phyloP scores from a whole-genome alignment of 1,139 yeast species.

The Zygoascus sp. region DNA sequence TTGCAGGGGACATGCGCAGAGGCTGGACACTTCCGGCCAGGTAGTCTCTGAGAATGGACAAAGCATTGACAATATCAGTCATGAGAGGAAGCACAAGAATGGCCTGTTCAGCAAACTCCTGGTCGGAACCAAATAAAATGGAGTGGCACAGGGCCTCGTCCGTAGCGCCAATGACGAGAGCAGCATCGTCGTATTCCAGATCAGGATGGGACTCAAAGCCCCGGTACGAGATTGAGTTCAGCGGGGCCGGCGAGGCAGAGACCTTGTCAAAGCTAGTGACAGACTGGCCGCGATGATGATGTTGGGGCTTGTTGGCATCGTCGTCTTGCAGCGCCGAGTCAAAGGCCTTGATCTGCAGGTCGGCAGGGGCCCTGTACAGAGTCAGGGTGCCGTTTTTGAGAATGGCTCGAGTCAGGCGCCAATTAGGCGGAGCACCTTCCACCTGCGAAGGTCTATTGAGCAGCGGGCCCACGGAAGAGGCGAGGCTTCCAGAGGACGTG shows the following conservation, averaged over 20 bases:
- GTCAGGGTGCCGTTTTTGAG: constrained; percentile 29
- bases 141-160: constrained; percentile 73
- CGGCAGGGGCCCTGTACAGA: constrained; percentile 34
- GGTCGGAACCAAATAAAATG: constrained; percentile 49
- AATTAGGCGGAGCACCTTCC: constrained; percentile 15
- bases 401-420: constrained; percentile 33
- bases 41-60: constrained; percentile 47
- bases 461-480: not conserved
- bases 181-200: constrained; percentile 49
- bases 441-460: not conserved
- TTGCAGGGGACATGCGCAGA: constrained; percentile 7
- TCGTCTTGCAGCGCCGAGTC: constrained; percentile 22
- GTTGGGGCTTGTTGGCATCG: not conserved
- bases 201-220: constrained; percentile 60
- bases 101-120: constrained; percentile 41
- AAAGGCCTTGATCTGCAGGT: constrained; percentile 27
- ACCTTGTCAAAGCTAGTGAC: not conserved
- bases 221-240: constrained; percentile 8
- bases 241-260: constrained; percentile 6
- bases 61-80: constrained; percentile 52
- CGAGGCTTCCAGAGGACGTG: constrained; percentile 13
- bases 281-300: constrained; percentile 12
- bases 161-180: constrained; percentile 48
- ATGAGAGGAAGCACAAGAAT: constrained; percentile 60
- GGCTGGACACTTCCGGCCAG: constrained; percentile 29